Evolutionary conservation across 257 asterid species (phyloP).

Genomic region (Nemophila menziesii): DNA sequence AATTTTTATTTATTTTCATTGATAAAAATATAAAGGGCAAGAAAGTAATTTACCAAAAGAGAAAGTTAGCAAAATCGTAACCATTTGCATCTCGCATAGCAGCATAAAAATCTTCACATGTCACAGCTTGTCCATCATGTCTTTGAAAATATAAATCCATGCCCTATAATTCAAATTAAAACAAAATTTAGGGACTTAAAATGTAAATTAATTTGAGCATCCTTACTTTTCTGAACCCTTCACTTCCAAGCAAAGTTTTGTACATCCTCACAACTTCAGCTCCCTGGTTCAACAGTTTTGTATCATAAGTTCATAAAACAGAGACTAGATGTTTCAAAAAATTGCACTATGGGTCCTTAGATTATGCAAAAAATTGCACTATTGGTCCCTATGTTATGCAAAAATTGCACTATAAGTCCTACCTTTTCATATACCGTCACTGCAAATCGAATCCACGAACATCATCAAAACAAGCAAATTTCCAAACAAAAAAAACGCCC

Average conservation of each 20-base stretch:
- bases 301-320: constrained; percentile 7
- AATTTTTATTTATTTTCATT: no score
- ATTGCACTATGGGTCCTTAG: neutral
- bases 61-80: constrained; percentile 73
- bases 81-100: constrained; percentile 98
- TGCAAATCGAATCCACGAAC: constrained; percentile 26
- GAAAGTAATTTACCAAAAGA: constrained; percentile 46
- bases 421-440: constrained; percentile 43
- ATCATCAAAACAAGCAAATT: constrained; percentile 21
- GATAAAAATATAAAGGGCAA: constrained; percentile 14
- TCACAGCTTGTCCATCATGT: constrained; percentile 85
- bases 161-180: constrained; percentile 36
- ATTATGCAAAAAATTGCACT: neutral
- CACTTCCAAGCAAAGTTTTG: constrained; percentile 60
- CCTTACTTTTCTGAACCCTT: constrained; percentile 69
- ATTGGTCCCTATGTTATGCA: neutral
- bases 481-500: constrained; percentile 15
- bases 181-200: neutral
- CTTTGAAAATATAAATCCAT: constrained; percentile 71
- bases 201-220: neutral
- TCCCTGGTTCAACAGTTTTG: constrained; percentile 37
- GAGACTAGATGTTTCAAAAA: constrained; percentile 1
- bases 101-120: constrained; percentile 78
- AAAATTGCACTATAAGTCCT: constrained; percentile 3
- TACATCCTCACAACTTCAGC: constrained; percentile 93